Base-by-base conservation (phyloP, 768 basidiomycete genomes). In the Kockovaella imperatae region DNA sequence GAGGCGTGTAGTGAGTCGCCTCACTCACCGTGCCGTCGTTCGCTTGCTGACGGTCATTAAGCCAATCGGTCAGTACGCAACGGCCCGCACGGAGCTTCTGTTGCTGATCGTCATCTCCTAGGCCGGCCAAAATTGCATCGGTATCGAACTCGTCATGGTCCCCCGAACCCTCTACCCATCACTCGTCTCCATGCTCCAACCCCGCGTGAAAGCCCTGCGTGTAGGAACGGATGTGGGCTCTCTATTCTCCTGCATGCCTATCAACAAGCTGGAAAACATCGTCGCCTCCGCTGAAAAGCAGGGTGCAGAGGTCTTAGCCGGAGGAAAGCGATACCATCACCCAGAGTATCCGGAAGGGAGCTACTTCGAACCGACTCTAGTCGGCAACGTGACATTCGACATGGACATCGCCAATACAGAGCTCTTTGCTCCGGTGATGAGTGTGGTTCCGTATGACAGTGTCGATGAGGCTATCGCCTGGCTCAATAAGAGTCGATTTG, bases 121-220 rank as follows among this genome's bases (percentile, higher is more conserved):
- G 58, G 59, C 64, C 42, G 91, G 91, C 18, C 93, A 96, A 73
- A 96, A 96, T 62, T 99, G 93, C 69, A 93, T 99, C 60, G 93
- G 91, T 29, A 86, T 91, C 54, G 93, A 99, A 70, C 80, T 90
- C 2, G 78, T 97, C 56, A 79, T 97, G 38, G 87, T 97, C 30
- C 89, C 90, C 60, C 65, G 74, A 0, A 76, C 77, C 0, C 83
- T 87, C 60, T 84, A 90, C 59, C 80, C 88, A 39, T 79, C 82
- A 4, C 78, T 97, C 41, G 78, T 82, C 56, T 74, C 75, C 2
- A 76, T 81, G 18, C 76, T 96, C 59, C 34, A 35, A 11, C 60
- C 61, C 5, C 79, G 83, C 14, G 78, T 81, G 30, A 68, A 72
- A 28, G 80, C 79, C 57, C 74, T 96, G 42, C 83, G 87, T n/a